These are phyloP conservation scores for Nakazawaea molendinolei DNA, from an alignment of 805 yeast genomes.

Conservation along the genomic window DNA sequence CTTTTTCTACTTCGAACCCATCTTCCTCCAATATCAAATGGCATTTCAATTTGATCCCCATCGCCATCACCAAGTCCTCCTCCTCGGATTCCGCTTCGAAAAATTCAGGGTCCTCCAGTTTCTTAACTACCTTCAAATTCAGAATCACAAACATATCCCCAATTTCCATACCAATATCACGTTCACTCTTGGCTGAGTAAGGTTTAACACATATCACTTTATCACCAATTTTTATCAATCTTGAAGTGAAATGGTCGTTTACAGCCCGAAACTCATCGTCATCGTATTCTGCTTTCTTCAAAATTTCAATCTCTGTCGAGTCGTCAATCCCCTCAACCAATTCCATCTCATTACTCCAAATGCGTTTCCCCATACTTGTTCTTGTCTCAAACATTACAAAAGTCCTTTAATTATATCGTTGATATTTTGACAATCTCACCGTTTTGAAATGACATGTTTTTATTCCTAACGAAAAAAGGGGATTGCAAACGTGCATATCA, in stretches of 20 bases:
- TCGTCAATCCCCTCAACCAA: no score
- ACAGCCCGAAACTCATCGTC: constrained; percentile 1
- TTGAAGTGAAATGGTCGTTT: constrained; percentile 1
- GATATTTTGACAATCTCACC: no score
- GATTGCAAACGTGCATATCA: no score
- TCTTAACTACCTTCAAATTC: neutral
- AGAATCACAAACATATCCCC: constrained; percentile 6
- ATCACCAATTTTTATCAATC: constrained; percentile 2
- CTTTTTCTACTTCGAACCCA: neutral
- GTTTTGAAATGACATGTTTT: no score
- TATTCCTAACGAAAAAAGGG: no score
- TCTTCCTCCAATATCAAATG: neutral
- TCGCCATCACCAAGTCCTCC: constrained; percentile 1
- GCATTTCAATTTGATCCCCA: neutral
- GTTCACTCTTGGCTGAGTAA: neutral
- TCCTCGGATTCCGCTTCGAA: constrained; percentile 1
- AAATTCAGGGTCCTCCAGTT: neutral
- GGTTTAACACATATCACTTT: constrained; percentile 5
- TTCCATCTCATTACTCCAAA: no score
- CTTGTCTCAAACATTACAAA: no score
- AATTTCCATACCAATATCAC: constrained; percentile 1
- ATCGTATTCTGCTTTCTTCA: neutral
- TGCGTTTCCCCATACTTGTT: no score
- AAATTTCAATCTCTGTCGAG: no score
- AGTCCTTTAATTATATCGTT: no score